A percentile compares a stretch with the other conserved stretches of the same genome.
phyloP scores from a whole-genome alignment of 345 rosid species.

The Salix arbutifolia region DNA sequence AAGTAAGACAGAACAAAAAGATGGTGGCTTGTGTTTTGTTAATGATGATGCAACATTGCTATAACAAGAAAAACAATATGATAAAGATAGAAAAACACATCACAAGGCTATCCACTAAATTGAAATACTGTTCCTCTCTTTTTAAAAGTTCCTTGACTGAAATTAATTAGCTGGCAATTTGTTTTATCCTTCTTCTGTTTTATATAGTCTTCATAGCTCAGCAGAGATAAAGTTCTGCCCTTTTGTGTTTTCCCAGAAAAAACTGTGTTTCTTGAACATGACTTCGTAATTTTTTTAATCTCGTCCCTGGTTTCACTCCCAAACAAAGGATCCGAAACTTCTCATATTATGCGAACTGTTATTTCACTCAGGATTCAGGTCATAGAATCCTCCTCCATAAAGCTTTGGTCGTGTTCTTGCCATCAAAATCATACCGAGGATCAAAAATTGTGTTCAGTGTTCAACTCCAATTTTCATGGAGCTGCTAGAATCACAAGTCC shows the following conservation, averaged over 20 bases:
- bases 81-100: background rate
- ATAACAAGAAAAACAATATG: constrained; percentile 1
- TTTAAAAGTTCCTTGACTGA: constrained; percentile 6
- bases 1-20: constrained; percentile 1
- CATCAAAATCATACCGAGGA: background rate
- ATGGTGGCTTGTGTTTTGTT: background rate
- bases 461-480: background rate
- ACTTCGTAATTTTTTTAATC: background rate
- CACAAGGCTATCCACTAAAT: constrained; percentile 1
- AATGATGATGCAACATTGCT: background rate
- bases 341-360: too few relatives aligned
- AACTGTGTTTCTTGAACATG: background rate
- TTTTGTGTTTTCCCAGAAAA: background rate
- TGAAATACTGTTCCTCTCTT: background rate
- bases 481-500: background rate
- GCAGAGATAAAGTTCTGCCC: background rate
- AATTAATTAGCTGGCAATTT: background rate
- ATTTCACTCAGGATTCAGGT: background rate
- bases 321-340: background rate
- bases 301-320: too few relatives aligned
- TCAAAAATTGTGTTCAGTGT: background rate
- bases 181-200: background rate
- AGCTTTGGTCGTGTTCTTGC: background rate
- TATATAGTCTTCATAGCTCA: background rate
- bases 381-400: background rate